phyloP scores from a whole-genome alignment of 352 stramenopile genomes.

The Phytophthora quininea region DNA sequence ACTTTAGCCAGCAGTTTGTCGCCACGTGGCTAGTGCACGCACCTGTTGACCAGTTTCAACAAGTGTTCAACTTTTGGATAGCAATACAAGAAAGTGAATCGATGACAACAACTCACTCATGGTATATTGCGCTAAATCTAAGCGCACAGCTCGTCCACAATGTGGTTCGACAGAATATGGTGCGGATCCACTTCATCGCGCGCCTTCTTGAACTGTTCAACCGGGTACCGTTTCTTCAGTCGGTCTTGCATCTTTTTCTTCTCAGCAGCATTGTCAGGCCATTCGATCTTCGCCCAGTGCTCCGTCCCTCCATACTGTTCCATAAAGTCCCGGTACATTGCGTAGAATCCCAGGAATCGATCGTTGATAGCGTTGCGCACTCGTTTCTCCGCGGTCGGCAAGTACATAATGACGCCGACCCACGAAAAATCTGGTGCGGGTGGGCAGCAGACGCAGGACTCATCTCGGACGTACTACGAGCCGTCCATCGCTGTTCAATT shows the following conservation, averaged over 20 bases:
- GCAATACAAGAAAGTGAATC: slow-evolving; percentile 17
- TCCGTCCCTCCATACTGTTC: slow-evolving; percentile 88
- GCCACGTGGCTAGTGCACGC: slow-evolving; percentile 43
- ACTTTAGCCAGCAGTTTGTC: slow-evolving; percentile 35
- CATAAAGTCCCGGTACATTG: slow-evolving; percentile 89
- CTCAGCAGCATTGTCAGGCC: slow-evolving; percentile 59
- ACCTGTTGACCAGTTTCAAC: slow-evolving; percentile 28
- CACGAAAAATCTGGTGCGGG: slow-evolving; percentile 89
- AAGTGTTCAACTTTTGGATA: slow-evolving; percentile 35
- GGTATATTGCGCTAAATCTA: slow-evolving; percentile 12
- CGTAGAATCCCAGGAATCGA: slow-evolving; percentile 94
- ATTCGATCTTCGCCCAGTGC: slow-evolving; percentile 98
- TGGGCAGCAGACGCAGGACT: slow-evolving; percentile 91
- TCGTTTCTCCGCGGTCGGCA: slow-evolving; percentile 76
- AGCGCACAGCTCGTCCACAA: slow-evolving; percentile 83
- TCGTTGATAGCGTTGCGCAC: slow-evolving; percentile 84
- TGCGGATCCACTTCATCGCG: slow-evolving; percentile 93
- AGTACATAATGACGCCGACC: slow-evolving; percentile 98
- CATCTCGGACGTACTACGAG: slow-evolving; percentile 91
- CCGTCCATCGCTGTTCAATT: slow-evolving; percentile 98
- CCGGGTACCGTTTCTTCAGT: slow-evolving; percentile 82
- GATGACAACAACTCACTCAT: slow-evolving; percentile 7
- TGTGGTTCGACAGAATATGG: slow-evolving; percentile 91
- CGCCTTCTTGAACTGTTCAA: slow-evolving; percentile 91
- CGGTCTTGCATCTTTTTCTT: slow-evolving; percentile 62